These are phyloP conservation scores for Globisporangium ultimum DNA, from an alignment of 352 stramenopile genomes.

Conservation along the genomic window DNA sequence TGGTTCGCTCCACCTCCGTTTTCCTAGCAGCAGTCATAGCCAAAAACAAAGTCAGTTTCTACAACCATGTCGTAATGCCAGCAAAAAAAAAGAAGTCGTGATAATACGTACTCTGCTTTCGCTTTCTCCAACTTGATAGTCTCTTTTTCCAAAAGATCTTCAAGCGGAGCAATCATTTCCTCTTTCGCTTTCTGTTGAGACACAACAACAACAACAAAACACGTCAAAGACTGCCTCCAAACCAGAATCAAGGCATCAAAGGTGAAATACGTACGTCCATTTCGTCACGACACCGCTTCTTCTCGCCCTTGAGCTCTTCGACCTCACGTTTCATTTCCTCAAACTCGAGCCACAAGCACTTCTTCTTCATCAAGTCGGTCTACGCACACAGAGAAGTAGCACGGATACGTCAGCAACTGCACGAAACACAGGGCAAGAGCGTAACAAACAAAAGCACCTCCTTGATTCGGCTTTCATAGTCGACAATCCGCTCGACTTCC, in stretches of 20 bases:
- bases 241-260: background rate
- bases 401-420: background rate
- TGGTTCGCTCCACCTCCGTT: conserved; percentile 38
- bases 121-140: conserved; percentile 54
- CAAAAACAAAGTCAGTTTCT: background rate
- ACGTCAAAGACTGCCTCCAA: too few relatives aligned
- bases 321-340: conserved; percentile 71
- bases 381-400: conserved; percentile 12
- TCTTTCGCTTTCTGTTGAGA: conserved; percentile 52
- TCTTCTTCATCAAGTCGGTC: conserved; percentile 85
- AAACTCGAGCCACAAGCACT: conserved; percentile 83
- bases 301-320: conserved; percentile 61
- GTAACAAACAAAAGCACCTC: conserved; percentile 32
- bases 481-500: conserved; percentile 80
- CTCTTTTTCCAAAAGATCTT: conserved; percentile 69
- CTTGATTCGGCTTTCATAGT: conserved; percentile 75
- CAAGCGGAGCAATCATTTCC: conserved; percentile 57
- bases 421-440: background rate
- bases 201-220: background rate
- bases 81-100: background rate
- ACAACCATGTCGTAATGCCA: background rate
- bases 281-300: conserved; percentile 59
- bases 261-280: conserved; percentile 44
- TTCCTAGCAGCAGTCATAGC: conserved; percentile 26
- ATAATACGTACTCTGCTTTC: conserved; percentile 46